Percentiles rank a stretch among this genome's conserved stretches.
These are phyloP conservation scores for Grigorovia transvaalensis DNA, from an alignment of 805 yeast genomes.

Conservation along the genomic window DNA sequence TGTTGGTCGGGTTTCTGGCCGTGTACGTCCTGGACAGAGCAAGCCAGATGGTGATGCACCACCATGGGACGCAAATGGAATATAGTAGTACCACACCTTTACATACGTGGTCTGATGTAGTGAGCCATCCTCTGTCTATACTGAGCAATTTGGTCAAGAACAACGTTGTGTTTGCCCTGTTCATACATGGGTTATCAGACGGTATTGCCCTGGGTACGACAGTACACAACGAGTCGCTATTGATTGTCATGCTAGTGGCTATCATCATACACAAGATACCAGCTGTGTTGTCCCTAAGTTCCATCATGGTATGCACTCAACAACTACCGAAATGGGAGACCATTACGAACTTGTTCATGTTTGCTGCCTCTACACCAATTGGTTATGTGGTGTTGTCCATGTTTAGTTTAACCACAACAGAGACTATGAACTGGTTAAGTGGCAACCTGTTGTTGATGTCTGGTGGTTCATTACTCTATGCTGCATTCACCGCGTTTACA, in stretches of 20 bases:
- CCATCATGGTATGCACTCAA: slow-evolving; percentile 37
- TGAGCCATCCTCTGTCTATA: slow-evolving; percentile 16
- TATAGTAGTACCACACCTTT: slow-evolving; percentile 2
- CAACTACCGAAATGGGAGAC: slow-evolving; percentile 31
- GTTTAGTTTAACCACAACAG: slow-evolving; percentile 19
- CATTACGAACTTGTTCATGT: slow-evolving; percentile 36
- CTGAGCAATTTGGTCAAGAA: slow-evolving; percentile 30
- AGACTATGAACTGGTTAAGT: slow-evolving; percentile 23
- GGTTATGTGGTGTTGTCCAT: slow-evolving; percentile 22
- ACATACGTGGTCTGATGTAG: slow-evolving; percentile 12
- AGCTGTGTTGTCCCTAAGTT: slow-evolving; percentile 48
- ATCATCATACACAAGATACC: slow-evolving; percentile 57
- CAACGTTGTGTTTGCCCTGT: slow-evolving; percentile 45
- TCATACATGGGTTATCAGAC: slow-evolving; percentile 52
- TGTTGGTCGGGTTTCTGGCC: slow-evolving; percentile 39
- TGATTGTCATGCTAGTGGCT: slow-evolving; percentile 40
- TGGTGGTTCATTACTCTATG: slow-evolving; percentile 29
- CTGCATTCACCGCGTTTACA: slow-evolving; percentile 26
- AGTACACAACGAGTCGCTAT: slow-evolving; percentile 30
- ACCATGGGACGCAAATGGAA: not conserved
- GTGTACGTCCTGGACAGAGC: slow-evolving; percentile 39
- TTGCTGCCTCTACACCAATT: slow-evolving; percentile 27
- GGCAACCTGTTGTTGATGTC: slow-evolving; percentile 26
- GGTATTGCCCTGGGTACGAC: slow-evolving; percentile 57
- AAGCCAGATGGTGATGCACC: slow-evolving; percentile 11